Base-by-base conservation (phyloP, 192 early-diverging fungal species). In the Coemansia sp. region DNA sequence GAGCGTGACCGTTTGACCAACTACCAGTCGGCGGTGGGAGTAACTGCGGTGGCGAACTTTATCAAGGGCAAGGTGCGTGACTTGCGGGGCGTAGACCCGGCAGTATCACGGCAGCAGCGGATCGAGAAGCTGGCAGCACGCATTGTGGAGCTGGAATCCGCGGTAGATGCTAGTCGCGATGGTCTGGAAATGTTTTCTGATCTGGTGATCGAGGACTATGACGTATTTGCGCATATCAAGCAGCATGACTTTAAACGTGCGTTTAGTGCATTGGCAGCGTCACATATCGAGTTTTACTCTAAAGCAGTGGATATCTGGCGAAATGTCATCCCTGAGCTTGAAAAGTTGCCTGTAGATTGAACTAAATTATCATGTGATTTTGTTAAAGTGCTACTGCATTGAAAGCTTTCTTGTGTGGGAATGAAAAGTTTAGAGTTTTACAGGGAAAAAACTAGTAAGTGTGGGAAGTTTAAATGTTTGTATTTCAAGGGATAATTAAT, bases 31-130 rank as follows among this genome's bases (percentile, higher is more conserved):
- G 69, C 87, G 41, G 87, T 86, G 12, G 71, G 84, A 3, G 78
- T 80, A 41, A 65, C 78, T 10, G 80, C 80, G 3, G 85, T 80
- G 46, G 82, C 87, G 16, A 87, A 87, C 15, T 93, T 88, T 63
- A 74, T 98, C 19, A 86, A 84, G 49, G 91, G 90, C 70, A 96
- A 94, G 61, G 82, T 91, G 40, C 87, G 94, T 44, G 91, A 96
- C 53, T 82, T 96, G 55, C 82, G 89, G 53, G 92, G 93, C 23
- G 85, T 94, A 8, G 88, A 96, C 60, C 84, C 86, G 40, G 91
- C 93, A 43, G 79, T 82, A 40, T 87, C 88, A 42, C 80, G 88
- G 55, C 86, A 91, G 74, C 86, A 90, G 36, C 88, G 87, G 50
- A 72, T 98, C 30, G 82, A 81, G 37, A 89, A 80, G 54, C 74